Evolutionary conservation across 345 rosid species (phyloP).

Genomic region (Clausena lansium): DNA sequence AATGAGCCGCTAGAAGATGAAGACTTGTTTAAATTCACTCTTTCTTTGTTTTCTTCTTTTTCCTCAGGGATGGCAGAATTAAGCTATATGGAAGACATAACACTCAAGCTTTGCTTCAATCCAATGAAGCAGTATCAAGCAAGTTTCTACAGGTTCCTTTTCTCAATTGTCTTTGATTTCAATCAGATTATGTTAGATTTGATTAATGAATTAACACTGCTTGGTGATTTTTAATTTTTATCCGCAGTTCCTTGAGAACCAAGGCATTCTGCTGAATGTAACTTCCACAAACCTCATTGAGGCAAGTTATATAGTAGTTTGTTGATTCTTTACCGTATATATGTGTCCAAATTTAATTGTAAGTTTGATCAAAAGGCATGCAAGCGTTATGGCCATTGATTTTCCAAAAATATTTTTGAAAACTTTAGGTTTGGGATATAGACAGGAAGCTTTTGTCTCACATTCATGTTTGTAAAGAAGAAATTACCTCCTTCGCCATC

Average conservation of each 20-base stretch:
- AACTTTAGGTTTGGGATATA: constrained; percentile 76
- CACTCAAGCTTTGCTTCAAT: constrained; percentile 63
- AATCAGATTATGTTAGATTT: not conserved
- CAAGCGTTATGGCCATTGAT: not conserved
- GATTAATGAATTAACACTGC: constrained; percentile 18
- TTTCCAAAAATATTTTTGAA: constrained; percentile 9
- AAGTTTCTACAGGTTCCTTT: constrained; percentile 66
- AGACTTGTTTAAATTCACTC: not conserved
- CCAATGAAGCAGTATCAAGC: constrained; percentile 61
- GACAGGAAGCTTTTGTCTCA: constrained; percentile 61
- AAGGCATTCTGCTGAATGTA: constrained; percentile 72
- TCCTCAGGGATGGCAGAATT: constrained; percentile 76
- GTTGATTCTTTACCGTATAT: not conserved
- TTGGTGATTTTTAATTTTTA: not conserved
- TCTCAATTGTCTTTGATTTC: not conserved
- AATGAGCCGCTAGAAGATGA: not conserved
- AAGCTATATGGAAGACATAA: constrained; percentile 75
- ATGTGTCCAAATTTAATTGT: not conserved
- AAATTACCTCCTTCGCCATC: constrained; percentile 63
- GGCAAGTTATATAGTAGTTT: constrained; percentile 43
- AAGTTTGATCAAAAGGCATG: not conserved
- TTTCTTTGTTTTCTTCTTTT: not conserved
- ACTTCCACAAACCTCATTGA: constrained; percentile 68
- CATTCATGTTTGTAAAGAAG: constrained; percentile 46
- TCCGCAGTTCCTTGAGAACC: constrained; percentile 66